Percentiles rank a stretch among this genome's conserved stretches.
Conservation (phyloP, 768 basidiomycete species). For the Kwoniella mangroviensis region DNA sequence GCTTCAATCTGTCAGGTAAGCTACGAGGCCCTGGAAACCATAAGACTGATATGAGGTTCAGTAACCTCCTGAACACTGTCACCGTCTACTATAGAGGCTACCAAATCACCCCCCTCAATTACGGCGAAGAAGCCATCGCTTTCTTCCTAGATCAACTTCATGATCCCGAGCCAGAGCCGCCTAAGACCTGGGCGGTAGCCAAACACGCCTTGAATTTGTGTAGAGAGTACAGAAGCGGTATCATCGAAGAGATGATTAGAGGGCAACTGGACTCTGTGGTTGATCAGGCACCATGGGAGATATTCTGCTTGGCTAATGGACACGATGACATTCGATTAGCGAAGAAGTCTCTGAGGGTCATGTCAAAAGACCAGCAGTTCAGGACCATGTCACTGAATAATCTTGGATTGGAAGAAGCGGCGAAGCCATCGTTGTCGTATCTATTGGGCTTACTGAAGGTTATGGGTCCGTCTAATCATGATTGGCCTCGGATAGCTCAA, state of each 20-base stretch:
- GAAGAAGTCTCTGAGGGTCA: not conserved
- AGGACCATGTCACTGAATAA: not conserved
- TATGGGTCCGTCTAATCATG: too few relatives aligned
- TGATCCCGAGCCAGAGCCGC: not conserved
- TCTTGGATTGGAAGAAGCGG: not conserved
- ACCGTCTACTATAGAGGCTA: not conserved
- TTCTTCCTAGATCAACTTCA: not conserved
- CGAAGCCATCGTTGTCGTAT: not conserved
- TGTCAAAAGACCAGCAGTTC: not conserved
- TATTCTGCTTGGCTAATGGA: not conserved
- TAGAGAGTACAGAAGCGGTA: not conserved
- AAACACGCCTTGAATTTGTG: not conserved
- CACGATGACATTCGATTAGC: not conserved
- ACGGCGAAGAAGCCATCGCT: not conserved
- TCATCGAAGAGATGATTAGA: not conserved
- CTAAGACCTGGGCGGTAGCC: not conserved
- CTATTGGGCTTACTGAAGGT: not conserved
- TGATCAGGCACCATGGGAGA: not conserved
- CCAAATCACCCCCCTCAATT: not conserved
- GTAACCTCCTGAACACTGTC: not conserved
- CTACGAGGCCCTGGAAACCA: not conserved
- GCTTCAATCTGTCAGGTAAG: not conserved
- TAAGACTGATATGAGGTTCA: not conserved
- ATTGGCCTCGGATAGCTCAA: too few relatives aligned
- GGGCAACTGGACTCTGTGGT: not conserved